phyloP scores from a whole-genome alignment of 2,329 filamentous ascomycete species.

The Trichophyton schoenleinii region DNA sequence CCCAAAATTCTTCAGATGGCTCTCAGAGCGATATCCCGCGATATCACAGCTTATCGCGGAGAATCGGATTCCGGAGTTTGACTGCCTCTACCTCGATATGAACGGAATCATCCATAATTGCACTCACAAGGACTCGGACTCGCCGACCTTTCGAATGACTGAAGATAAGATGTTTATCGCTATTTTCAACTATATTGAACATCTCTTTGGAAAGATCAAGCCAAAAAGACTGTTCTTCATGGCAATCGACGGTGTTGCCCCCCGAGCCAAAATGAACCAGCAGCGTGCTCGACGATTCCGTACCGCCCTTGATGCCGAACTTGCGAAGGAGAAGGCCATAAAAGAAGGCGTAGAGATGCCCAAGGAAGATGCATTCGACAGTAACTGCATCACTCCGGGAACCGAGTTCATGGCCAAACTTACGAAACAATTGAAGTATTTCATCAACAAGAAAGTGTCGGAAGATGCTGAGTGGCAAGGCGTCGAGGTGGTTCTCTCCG shows the following conservation, averaged over 20 bases:
- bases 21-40: conserved; percentile 95
- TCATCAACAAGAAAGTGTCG: conserved; percentile 96
- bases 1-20: conserved; percentile 92
- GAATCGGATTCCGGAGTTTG: conserved; percentile 97
- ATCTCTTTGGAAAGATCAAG: conserved; percentile 97
- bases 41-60: conserved; percentile 98
- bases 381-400: conserved; percentile 94
- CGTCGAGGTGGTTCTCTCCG: conserved; percentile 88
- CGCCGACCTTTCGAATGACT: conserved; percentile 79
- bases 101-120: conserved; percentile 99
- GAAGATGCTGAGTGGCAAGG: conserved; percentile 97
- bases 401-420: conserved; percentile 98
- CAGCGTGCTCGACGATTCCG: conserved; percentile 90
- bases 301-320: conserved; percentile 82
- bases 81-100: conserved; percentile 82
- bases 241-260: conserved; percentile 96
- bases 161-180: conserved; percentile 99
- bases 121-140: conserved; percentile 91
- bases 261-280: conserved; percentile 98
- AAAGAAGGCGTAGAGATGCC: conserved; percentile 82
- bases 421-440: conserved; percentile 89
- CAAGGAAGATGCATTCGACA: conserved; percentile 91
- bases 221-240: conserved; percentile 98
- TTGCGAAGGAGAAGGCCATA: conserved; percentile 83
- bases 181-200: conserved; percentile 99